Percentiles rank a stretch among this genome's conserved stretches.
Conservation (phyloP, 305 asterid species). For the Solanum chacoense region DNA sequence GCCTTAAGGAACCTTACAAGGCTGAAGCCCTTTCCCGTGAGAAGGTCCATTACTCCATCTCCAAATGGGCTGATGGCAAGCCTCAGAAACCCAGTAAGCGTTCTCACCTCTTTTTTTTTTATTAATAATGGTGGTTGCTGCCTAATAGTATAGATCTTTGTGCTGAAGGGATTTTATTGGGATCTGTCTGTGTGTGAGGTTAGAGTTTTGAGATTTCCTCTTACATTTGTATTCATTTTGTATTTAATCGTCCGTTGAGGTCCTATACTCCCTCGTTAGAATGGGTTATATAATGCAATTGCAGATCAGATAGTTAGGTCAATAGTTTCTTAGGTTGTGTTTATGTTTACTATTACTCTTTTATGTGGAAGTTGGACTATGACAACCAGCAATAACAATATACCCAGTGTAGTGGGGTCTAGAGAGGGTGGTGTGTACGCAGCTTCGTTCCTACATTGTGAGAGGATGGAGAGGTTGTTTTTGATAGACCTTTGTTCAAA, state of each 20-base stretch:
- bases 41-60: conserved; percentile 69
- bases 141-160: background rate
- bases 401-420: background rate
- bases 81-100: conserved; percentile 63
- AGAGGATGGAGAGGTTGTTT: background rate
- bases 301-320: background rate
- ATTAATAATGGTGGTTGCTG: background rate
- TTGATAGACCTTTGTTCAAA: background rate
- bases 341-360: background rate
- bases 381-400: background rate
- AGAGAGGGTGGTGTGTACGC: background rate
- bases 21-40: conserved; percentile 68
- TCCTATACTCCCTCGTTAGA: background rate
- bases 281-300: background rate
- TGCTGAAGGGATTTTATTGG: background rate
- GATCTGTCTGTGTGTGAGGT: background rate
- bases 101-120: too few relatives aligned
- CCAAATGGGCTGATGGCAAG: conserved; percentile 74
- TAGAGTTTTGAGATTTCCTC: background rate
- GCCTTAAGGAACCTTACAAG: conserved; percentile 71
- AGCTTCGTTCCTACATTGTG: background rate
- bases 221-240: background rate
- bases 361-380: background rate
- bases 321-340: background rate
- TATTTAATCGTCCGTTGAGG: background rate